These are phyloP conservation scores for Westerdykella ornata DNA, from an alignment of 2,329 filamentous ascomycete species.

Conservation along the genomic window DNA sequence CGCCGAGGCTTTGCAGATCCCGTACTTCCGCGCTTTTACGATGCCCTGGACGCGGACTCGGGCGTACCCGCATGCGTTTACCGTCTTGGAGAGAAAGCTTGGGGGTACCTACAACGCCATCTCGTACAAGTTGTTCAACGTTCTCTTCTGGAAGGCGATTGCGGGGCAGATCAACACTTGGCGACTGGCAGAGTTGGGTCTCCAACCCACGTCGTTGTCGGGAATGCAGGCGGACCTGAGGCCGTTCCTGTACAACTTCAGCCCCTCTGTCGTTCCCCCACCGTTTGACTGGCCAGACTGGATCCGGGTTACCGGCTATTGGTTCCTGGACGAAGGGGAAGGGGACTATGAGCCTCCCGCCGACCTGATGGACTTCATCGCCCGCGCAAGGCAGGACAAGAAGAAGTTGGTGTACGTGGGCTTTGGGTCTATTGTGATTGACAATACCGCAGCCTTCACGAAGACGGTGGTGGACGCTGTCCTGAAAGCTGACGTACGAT, in stretches of 20 bases:
- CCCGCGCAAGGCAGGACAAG: conserved; percentile 67
- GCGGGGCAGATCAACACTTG: conserved; percentile 87
- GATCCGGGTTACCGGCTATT: conserved; percentile 96
- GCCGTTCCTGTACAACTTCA: conserved; percentile 98
- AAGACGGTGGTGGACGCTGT: conserved; percentile 91
- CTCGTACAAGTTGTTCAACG: conserved; percentile 94
- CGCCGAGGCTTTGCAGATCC: conserved; percentile 83
- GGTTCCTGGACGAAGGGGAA: conserved; percentile 77
- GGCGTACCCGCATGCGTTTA: conserved; percentile 93
- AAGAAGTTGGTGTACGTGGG: conserved; percentile 97
- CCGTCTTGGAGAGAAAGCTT: conserved; percentile 87
- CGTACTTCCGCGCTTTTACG: conserved; percentile 94
- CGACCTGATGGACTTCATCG: conserved; percentile 74
- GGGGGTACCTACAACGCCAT: conserved; percentile 93
- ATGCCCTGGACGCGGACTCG: conserved; percentile 98
- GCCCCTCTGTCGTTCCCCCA: conserved; percentile 84
- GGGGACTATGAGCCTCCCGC: conserved; percentile 61
- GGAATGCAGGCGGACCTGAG: conserved; percentile 95
- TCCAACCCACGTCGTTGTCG: conserved; percentile 75
- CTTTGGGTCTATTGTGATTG: conserved; percentile 92
- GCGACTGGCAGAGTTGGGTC: conserved; percentile 71
- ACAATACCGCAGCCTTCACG: conserved; percentile 80
- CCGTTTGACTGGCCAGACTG: conserved; percentile 95
- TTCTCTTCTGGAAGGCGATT: conserved; percentile 92
- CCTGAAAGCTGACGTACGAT: conserved; percentile 82